Base-by-base conservation (phyloP, 2,329 filamentous ascomycete species). In the Fusarium mundagurra region DNA sequence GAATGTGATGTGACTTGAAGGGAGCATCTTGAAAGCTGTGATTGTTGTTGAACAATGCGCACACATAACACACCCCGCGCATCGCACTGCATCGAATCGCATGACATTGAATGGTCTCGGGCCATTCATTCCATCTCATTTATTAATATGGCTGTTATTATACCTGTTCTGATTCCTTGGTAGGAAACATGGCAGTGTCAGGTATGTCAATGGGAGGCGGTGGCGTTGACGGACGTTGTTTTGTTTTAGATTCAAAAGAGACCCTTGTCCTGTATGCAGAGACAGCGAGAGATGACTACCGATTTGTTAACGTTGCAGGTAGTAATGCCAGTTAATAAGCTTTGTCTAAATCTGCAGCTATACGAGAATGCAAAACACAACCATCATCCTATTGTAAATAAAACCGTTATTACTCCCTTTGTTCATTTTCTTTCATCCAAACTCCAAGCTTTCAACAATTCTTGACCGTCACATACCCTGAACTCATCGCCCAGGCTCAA, bases 181-280 rank as follows among this genome's bases (percentile, higher is more conserved):
- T 51, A 50, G 43, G 41, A 31, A 61, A 71, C 47, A 24, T 54
- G 36, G 39, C 47, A 61, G 51, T 72, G 61, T 73, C 71, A 71
- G 70, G 66, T 61, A 66, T 66, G 65, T 47, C 54, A 51, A 55
- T 27, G 38, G 54, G 66, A 38, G 44, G 59, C 68, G 59, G 71
- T 73, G 71, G 67, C 71, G 62, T 51, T 60, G 71, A 36, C 51
- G 45, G 62, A n/a, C 57, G 59, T 59, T 74, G 59, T 72, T 72
- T 74, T 74, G 72, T 72, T 72, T 74, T 65, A 72, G 72, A 60
- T 64, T 55, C 43, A 24, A 34, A 34, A 51, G 20, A 65, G 18
- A 65, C 43, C 66, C 58, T 58, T 51, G 59, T 50, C 50, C 51
- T 51, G 50, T 34, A 29, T 31, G n/a, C 24, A 54, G 22, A 20